Evolutionary conservation across 2,329 filamentous ascomycete species (phyloP).

Genomic region (Geosmithia flava): DNA sequence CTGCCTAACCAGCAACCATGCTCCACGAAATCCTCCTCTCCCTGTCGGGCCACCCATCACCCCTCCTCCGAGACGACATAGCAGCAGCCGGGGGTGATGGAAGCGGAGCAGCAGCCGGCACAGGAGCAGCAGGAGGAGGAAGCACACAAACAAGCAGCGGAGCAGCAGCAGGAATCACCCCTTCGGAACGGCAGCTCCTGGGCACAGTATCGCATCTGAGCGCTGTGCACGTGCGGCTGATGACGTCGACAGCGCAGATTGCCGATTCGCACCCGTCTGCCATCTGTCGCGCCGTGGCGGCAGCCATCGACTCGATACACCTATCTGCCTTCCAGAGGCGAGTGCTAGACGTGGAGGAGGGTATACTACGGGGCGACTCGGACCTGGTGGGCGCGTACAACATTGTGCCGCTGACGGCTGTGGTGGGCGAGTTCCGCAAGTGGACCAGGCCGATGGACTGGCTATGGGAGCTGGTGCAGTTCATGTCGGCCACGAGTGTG

Average conservation of each 20-base stretch:
- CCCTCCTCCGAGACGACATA: conserved; percentile 54
- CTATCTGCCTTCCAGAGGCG: conserved; percentile 72
- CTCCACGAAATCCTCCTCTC: conserved; percentile 97
- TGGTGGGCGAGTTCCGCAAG: conserved; percentile 74
- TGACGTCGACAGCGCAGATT: conserved; percentile 53
- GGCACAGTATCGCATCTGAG: conserved; percentile 66
- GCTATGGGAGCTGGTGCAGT: conserved; percentile 63
- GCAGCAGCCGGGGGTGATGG: conserved; percentile 18
- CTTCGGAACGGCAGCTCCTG: conserved; percentile 74
- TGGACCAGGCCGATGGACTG: conserved; percentile 81
- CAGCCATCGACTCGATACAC: conserved; percentile 62
- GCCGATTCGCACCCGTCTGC: conserved; percentile 62
- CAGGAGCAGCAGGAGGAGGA: no score
- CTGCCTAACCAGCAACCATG: conserved; percentile 39
- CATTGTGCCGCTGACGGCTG: conserved; percentile 78
- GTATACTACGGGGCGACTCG: conserved; percentile 65
- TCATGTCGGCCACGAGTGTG: conserved; percentile 39
- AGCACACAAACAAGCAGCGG: no score
- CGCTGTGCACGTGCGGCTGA: conserved; percentile 62
- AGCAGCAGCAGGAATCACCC: conserved; percentile 42
- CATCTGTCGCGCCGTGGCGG: conserved; percentile 78
- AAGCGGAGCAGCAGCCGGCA: neutral
- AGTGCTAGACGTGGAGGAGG: conserved; percentile 72
- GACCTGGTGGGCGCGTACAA: conserved; percentile 80
- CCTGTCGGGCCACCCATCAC: conserved; percentile 85